Percentiles rank a stretch among this genome's conserved stretches.
These are phyloP conservation scores for Sutorius eximius DNA, from an alignment of 1,284 basidiomycete genomes.

Conservation along the genomic window DNA sequence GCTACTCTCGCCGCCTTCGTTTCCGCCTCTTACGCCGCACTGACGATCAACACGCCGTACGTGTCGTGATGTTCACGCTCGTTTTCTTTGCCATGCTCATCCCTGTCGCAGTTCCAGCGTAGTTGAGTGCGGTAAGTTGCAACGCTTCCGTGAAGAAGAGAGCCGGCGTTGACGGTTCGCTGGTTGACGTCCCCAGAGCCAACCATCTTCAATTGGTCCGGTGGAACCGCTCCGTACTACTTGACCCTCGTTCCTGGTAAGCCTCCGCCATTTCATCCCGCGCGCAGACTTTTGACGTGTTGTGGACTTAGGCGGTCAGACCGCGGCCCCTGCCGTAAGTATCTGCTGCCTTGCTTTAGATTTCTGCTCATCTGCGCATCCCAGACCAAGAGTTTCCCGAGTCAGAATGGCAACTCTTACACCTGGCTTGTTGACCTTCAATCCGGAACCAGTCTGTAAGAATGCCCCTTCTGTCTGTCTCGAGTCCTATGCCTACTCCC, in stretches of 20 bases:
- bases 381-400: constrained; percentile 57
- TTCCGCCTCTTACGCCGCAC: constrained; percentile 46
- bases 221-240: constrained; percentile 62
- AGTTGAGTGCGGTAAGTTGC: constrained; percentile 53
- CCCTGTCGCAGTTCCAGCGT: constrained; percentile 37
- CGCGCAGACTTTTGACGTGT: neutral
- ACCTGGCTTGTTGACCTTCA: constrained; percentile 67
- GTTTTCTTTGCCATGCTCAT: constrained; percentile 8
- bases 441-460: constrained; percentile 54
- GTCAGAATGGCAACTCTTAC: constrained; percentile 42
- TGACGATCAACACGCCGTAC: constrained; percentile 72
- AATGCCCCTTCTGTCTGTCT: neutral
- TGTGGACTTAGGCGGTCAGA: constrained; percentile 50
- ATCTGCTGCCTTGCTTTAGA: accelerated
- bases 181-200: constrained; percentile 47
- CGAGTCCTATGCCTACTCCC: neutral
- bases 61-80: constrained; percentile 26
- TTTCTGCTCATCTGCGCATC: neutral
- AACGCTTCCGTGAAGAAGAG: neutral
- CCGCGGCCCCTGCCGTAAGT: constrained; percentile 52
- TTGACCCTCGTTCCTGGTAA: constrained; percentile 64
- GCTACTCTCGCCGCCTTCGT: constrained; percentile 47
- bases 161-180: neutral
- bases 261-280: neutral
- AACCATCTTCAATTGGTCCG: constrained; percentile 54